Evolutionary conservation across 805 yeast species (phyloP), one percentile per base, ranked within the genome.

Genomic region (Yarrowia alimentaria): DNA sequence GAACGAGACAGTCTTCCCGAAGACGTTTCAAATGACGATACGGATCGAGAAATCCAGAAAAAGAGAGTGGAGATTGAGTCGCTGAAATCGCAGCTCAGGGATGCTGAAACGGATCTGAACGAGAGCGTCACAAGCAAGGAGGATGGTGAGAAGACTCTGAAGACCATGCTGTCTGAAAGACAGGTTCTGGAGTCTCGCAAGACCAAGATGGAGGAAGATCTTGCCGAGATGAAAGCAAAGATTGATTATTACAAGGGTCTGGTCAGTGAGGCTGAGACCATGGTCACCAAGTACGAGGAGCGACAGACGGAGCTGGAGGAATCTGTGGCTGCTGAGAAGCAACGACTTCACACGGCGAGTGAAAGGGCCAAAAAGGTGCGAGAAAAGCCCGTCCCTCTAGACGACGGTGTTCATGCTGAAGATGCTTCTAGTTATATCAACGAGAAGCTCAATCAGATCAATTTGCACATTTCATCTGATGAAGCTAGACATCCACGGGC

Each of bases 171-270:
- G n/a, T n/a, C n/a, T n/a, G n/a, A n/a, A n/a, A n/a, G n/a, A n/a
- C n/a, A n/a, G n/a, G n/a, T n/a, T n/a, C n/a, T n/a, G n/a, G n/a
- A n/a, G n/a, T n/a, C n/a, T n/a, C n/a, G n/a, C n/a, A n/a, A n/a
- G n/a, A n/a, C n/a, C n/a, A n/a, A n/a, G n/a, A n/a, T n/a, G n/a
- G n/a, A n/a, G n/a, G n/a, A n/a, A n/a, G n/a, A n/a, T n/a, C n/a
- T n/a, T n/a, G n/a, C n/a, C n/a, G n/a, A n/a, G n/a, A n/a, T n/a
- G n/a, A n/a, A 56, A 50, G 19, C 54, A 29, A 18, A 43, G 56
- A 24, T 69, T 77, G 53, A 66, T 21, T 19, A 66, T 43, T 17
- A 11, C 10, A 12, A 21, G 37, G 50, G 30, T 3, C 6, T 21
- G 3, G 30, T 43, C 7, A n/a, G n/a, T n/a, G 11, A 29, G 11